phyloP scores from a whole-genome alignment of 164 flowering plant species.

The Vitis labrusca region DNA sequence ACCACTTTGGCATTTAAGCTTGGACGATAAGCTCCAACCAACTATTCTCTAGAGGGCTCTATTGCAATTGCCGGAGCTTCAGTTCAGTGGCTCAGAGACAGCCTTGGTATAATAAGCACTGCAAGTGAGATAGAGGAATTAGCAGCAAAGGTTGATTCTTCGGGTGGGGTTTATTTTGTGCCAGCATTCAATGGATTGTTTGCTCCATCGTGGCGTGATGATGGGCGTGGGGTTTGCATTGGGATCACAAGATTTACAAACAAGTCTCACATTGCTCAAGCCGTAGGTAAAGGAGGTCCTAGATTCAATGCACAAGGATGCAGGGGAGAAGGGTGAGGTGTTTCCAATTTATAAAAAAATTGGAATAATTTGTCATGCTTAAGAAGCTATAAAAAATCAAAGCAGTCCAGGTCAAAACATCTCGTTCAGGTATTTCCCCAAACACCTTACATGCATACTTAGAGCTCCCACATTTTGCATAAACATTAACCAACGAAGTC shows the following conservation, averaged over 20 bases:
- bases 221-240: constrained; percentile 87
- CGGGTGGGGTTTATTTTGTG: constrained; percentile 93
- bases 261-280: too few species aligned
- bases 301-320: too few species aligned
- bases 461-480: too few species aligned
- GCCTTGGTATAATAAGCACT: constrained; percentile 68
- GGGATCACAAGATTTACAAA: constrained; percentile 81
- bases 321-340: too few species aligned
- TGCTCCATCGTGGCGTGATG: constrained; percentile 99
- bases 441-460: too few species aligned
- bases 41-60: constrained; percentile 94
- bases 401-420: too few species aligned
- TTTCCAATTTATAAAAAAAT: too few species aligned
- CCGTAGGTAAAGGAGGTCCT: too few species aligned
- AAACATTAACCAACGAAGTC: too few species aligned
- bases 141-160: constrained; percentile 61
- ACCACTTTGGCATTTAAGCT: constrained; percentile 85
- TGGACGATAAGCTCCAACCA: constrained; percentile 72
- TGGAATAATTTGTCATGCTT: too few species aligned
- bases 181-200: constrained; percentile 99
- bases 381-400: too few species aligned
- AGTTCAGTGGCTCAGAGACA: constrained; percentile 95
- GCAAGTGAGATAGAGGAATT: constrained; percentile 79
- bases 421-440: too few species aligned
- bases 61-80: constrained; percentile 98